Evolutionary conservation across 805 yeast genomes (phyloP).

Genomic region (Ogataea siamensis): DNA sequence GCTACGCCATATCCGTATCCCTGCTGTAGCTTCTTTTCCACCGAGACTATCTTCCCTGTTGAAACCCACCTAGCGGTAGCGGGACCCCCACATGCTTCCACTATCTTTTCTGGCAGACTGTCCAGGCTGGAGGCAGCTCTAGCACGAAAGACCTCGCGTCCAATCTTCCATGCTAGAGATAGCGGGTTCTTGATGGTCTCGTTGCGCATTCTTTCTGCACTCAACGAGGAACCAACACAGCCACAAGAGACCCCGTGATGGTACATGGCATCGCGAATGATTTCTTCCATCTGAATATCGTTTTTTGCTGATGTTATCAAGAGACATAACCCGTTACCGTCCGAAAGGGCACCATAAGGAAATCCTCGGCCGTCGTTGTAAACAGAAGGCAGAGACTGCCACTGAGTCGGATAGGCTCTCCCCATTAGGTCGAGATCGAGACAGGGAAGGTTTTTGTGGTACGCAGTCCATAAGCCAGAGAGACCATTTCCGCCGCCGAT

Average conservation of each 20-base stretch:
- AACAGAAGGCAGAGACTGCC: conserved; percentile 38
- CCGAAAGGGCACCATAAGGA: conserved; percentile 40
- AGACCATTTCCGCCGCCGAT: conserved; percentile 46
- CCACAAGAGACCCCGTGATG: conserved; percentile 42
- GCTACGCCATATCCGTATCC: conserved; percentile 46
- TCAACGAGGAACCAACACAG: conserved; percentile 37
- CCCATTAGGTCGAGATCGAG: conserved; percentile 46
- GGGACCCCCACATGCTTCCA: conserved; percentile 37
- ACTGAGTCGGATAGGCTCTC: conserved; percentile 45
- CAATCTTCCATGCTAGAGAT: conserved; percentile 46
- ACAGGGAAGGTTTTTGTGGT: conserved; percentile 22
- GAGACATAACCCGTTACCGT: conserved; percentile 42
- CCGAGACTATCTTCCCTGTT: conserved; percentile 41
- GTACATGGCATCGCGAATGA: conserved; percentile 40
- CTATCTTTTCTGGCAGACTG: conserved; percentile 33
- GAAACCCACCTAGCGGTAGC: conserved; percentile 35
- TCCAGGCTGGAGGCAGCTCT: conserved; percentile 35
- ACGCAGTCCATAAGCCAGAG: conserved; percentile 29
- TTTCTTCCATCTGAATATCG: conserved; percentile 37
- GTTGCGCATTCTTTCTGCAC: conserved; percentile 25
- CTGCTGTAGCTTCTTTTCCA: conserved; percentile 38
- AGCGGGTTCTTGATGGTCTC: conserved; percentile 36
- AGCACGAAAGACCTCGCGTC: conserved; percentile 39
- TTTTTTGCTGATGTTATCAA: conserved; percentile 33
- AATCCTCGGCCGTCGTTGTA: conserved; percentile 43